phyloP scores from a whole-genome alignment of 352 stramenopile species.

The Salisapilia sapeloensis region DNA sequence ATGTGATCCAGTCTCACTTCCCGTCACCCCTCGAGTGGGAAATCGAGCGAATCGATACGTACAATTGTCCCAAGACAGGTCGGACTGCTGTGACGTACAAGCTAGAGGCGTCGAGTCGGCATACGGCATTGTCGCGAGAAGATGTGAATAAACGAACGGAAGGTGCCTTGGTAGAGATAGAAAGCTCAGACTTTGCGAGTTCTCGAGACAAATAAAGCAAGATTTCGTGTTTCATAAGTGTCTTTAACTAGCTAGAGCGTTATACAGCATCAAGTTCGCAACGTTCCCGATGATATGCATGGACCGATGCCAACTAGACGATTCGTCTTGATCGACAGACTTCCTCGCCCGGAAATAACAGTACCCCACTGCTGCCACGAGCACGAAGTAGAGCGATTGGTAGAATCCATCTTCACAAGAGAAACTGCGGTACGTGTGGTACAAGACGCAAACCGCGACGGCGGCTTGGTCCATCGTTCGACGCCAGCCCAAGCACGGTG shows the following conservation, averaged over 20 bases:
- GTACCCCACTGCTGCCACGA: constrained; percentile 47
- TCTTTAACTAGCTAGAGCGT: constrained; percentile 27
- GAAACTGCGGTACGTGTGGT: constrained; percentile 46
- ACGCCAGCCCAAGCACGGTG: constrained; percentile 56
- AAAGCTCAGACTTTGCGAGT: constrained; percentile 34
- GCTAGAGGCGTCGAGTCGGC: constrained; percentile 18
- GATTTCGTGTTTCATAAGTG: neutral
- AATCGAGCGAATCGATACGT: constrained; percentile 31
- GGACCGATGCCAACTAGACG: constrained; percentile 61
- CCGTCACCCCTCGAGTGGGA: constrained; percentile 14
- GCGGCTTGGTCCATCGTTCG: constrained; percentile 48
- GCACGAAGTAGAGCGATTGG: constrained; percentile 39
- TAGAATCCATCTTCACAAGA: constrained; percentile 32
- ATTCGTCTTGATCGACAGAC: constrained; percentile 36
- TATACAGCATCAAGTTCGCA: constrained; percentile 64
- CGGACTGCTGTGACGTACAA: constrained; percentile 47
- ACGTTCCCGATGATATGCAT: constrained; percentile 63
- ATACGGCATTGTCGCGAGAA: constrained; percentile 21
- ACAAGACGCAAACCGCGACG: constrained; percentile 29
- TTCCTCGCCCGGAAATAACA: constrained; percentile 56
- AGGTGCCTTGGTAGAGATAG: constrained; percentile 18
- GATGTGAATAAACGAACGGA: constrained; percentile 25
- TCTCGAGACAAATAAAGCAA: constrained; percentile 10
- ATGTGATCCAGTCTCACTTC: constrained; percentile 27
- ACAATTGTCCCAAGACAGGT: constrained; percentile 25